A percentile compares a stretch with the other conserved stretches of the same genome.
These are phyloP conservation scores for Ormosia semicastrata DNA, from an alignment of 306 rosid genomes.

Conservation along the genomic window DNA sequence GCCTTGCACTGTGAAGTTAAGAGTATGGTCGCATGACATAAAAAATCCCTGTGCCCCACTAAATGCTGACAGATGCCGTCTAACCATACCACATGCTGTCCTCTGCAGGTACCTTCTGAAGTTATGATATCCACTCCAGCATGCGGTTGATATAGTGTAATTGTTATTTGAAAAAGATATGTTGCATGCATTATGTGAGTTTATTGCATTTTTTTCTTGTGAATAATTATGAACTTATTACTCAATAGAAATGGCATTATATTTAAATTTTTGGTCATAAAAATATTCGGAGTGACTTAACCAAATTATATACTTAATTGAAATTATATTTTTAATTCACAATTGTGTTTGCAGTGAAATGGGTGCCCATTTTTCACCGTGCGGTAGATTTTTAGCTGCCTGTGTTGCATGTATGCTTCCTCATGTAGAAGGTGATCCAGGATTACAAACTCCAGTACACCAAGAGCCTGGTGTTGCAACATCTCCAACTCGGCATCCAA, in stretches of 20 bases:
- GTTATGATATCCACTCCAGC: background rate
- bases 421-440: conserved; percentile 82
- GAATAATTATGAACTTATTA: background rate
- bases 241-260: background rate
- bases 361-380: conserved; percentile 99
- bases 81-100: conserved; percentile 86
- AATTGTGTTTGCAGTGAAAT: conserved; percentile 81
- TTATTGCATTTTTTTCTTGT: background rate
- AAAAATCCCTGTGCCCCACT: conserved; percentile 75
- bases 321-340: conserved; percentile 4
- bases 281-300: background rate
- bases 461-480: conserved; percentile 72
- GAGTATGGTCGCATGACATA: conserved; percentile 88
- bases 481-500: conserved; percentile 96
- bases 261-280: background rate
- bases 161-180: background rate
- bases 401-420: conserved; percentile 98
- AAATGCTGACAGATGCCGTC: conserved; percentile 68
- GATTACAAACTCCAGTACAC: conserved; percentile 61
- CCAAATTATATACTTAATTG: background rate
- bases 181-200: conserved; percentile 9
- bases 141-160: background rate
- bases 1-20: conserved; percentile 95
- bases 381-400: conserved; percentile 96
- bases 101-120: conserved; percentile 78